These are phyloP conservation scores for Lasiosphaeria ovina DNA, from an alignment of 495 filamentous ascomycete genomes.

Conservation along the genomic window DNA sequence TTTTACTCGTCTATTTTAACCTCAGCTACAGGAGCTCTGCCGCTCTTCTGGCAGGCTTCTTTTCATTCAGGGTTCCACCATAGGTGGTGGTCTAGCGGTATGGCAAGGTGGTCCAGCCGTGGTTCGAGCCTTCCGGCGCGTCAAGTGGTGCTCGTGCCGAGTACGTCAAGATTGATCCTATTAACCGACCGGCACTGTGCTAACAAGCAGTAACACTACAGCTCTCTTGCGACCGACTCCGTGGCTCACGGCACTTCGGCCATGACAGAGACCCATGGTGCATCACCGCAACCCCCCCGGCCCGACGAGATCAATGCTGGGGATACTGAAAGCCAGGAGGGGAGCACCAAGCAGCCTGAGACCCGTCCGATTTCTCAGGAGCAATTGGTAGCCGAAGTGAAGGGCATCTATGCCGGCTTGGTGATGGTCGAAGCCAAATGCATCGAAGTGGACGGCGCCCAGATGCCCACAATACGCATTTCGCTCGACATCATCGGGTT, in stretches of 20 bases:
- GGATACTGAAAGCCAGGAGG: no score
- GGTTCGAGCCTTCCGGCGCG: background rate
- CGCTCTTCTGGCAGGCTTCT: background rate
- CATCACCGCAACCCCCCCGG: background rate
- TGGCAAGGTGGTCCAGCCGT: background rate
- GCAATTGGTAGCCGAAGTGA: conserved; percentile 63
- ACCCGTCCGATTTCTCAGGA: conserved; percentile 66
- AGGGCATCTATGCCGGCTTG: conserved; percentile 69
- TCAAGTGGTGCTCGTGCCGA: background rate
- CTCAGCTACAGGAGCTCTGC: background rate
- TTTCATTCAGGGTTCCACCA: background rate
- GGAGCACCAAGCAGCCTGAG: conserved; percentile 53
- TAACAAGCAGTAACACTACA: background rate
- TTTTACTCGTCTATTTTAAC: background rate
- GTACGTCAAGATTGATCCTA: background rate
- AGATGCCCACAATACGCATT: conserved; percentile 32
- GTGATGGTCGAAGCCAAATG: conserved; percentile 76
- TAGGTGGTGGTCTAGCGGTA: background rate
- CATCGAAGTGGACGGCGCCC: conserved; percentile 61
- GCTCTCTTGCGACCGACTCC: background rate
- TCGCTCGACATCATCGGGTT: background rate
- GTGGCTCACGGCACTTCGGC: background rate
- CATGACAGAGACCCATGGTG: background rate
- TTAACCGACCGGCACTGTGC: background rate
- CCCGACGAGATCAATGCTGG: no score